phyloP scores from a whole-genome alignment of 148 eudicot genomes.

The Bassia scoparia region DNA sequence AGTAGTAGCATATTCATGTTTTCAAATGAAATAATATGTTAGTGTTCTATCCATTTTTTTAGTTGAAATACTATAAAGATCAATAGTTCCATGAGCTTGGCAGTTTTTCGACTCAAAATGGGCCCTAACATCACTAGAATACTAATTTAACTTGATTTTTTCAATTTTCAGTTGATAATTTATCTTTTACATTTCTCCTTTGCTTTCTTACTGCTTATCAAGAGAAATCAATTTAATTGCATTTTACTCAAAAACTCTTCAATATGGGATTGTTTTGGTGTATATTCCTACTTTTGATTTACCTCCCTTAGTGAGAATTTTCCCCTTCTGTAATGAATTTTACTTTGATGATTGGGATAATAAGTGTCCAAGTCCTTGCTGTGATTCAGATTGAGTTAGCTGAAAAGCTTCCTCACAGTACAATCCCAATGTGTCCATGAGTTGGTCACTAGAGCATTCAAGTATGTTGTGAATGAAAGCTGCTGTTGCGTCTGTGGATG shows the following conservation, averaged over 20 bases:
- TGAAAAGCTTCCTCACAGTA: constrained; percentile 92
- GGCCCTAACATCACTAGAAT: no score
- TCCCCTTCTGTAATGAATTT: neutral
- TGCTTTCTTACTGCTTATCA: neutral
- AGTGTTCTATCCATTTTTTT: no score
- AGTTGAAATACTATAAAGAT: no score
- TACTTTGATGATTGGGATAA: neutral
- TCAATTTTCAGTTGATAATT: no score
- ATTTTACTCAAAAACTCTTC: neutral
- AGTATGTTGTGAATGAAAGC: constrained; percentile 86
- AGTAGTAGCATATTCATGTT: no score
- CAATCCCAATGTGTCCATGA: constrained; percentile 97
- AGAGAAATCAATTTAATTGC: constrained; percentile 10
- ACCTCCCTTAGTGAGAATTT: neutral
- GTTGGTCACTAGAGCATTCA: constrained; percentile 96
- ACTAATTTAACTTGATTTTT: no score
- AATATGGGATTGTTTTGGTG: neutral
- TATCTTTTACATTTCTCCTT: neutral
- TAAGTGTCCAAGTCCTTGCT: neutral
- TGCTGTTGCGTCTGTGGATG: constrained; percentile 72
- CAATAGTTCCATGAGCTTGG: no score
- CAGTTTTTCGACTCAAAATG: no score
- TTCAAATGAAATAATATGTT: no score
- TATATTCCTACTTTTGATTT: neutral
- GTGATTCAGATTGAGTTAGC: constrained; percentile 75